Conservation (phyloP, 768 basidiomycete species). For the Pseudohyphozyma bogoriensis region DNA sequence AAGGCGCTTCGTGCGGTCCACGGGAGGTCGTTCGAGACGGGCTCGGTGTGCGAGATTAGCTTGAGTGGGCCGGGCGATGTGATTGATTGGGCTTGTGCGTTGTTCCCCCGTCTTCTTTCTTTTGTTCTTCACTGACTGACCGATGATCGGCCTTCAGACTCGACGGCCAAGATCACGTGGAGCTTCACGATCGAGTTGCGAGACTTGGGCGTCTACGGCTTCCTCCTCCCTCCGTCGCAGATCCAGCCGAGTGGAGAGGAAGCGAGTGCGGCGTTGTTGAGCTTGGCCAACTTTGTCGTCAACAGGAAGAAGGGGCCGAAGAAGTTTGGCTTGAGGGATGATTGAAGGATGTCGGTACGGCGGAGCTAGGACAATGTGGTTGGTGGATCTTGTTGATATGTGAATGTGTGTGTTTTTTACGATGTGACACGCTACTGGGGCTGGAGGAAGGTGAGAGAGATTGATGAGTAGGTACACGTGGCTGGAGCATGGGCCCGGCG, state of each 20-base stretch:
- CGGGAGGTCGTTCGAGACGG: conserved; percentile 51
- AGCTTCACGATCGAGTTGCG: conserved; percentile 56
- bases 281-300: conserved; percentile 56
- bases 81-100: conserved; percentile 17
- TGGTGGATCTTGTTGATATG: no score
- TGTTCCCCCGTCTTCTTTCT: neutral
- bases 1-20: conserved; percentile 50
- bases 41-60: conserved; percentile 34
- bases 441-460: no score
- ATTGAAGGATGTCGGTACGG: no score
- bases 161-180: conserved; percentile 48
- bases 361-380: no score
- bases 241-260: conserved; percentile 75
- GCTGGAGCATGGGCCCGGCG: no score
- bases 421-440: no score
- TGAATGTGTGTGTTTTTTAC: no score
- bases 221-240: conserved; percentile 41
- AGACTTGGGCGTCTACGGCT: conserved; percentile 57
- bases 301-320: no score
- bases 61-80: conserved; percentile 21
- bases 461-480: no score
- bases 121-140: conserved; percentile 50
- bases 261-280: conserved; percentile 54
- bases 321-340: no score
- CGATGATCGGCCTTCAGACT: conserved; percentile 44